These are phyloP conservation scores for Wickerhamiella bombiphila DNA, from an alignment of 805 yeast species.

Conservation along the genomic window DNA sequence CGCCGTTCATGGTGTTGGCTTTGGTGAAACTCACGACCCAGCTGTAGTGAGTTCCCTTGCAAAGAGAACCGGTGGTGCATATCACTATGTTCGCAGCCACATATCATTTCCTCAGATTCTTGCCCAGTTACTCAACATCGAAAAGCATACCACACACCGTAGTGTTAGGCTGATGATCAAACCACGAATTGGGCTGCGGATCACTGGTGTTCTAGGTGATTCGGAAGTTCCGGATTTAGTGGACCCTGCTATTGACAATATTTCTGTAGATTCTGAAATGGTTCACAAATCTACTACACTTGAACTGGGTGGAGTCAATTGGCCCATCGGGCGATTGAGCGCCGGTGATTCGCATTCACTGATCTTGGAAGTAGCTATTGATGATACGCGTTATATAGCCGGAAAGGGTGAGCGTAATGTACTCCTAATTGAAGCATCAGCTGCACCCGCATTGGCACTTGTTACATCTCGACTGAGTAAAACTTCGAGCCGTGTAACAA, in stretches of 20 bases:
- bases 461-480: too few relatives aligned
- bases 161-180: not conserved
- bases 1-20: not conserved
- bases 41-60: not conserved
- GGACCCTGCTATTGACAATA: not conserved
- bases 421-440: not conserved
- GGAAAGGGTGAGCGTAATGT: not conserved
- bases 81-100: not conserved
- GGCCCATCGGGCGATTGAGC: not conserved
- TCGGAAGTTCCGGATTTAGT: not conserved
- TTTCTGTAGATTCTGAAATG: not conserved
- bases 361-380: not conserved
- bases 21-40: not conserved
- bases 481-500: not conserved
- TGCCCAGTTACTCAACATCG: not conserved
- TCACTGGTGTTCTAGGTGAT: not conserved
- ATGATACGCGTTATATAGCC: not conserved
- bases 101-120: not conserved
- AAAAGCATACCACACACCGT: not conserved
- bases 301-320: not conserved
- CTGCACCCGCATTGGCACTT: not conserved
- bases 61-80: not conserved
- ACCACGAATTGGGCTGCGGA: constrained; percentile 1
- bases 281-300: not conserved
- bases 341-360: not conserved